These are phyloP conservation scores for Argentina anserina DNA, from an alignment of 306 rosid genomes.

Conservation along the genomic window DNA sequence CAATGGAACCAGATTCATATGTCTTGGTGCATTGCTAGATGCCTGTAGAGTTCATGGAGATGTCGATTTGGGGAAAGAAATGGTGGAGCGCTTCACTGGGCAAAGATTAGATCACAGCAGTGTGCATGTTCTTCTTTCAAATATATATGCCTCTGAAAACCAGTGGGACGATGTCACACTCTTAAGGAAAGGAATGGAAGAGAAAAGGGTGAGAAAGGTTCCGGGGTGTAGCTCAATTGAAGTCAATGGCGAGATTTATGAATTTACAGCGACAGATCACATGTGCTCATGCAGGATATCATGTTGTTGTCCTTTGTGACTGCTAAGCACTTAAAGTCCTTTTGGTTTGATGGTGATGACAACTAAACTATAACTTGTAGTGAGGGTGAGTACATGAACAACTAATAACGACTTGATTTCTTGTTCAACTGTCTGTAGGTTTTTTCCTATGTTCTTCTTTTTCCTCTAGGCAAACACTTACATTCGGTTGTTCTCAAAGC, in stretches of 20 bases:
- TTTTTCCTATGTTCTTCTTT: neutral
- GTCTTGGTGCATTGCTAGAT: slow-evolving; percentile 47
- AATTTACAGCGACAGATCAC: slow-evolving; percentile 34
- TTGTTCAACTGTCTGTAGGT: neutral
- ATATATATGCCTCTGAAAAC: slow-evolving; percentile 39
- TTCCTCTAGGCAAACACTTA: neutral
- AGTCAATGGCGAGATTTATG: slow-evolving; percentile 33
- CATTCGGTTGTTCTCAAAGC: neutral
- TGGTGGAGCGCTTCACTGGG: slow-evolving; percentile 27
- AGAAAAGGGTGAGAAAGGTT: slow-evolving; percentile 29
- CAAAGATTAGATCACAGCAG: slow-evolving; percentile 42
- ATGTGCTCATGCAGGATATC: slow-evolving; percentile 26
- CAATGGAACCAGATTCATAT: slow-evolving; percentile 40
- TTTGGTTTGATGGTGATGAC: slow-evolving; percentile 18
- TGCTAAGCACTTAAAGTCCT: slow-evolving; percentile 32
- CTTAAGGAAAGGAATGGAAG: slow-evolving; percentile 41
- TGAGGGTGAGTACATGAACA: neutral
- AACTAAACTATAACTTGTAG: neutral
- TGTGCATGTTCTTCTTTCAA: slow-evolving; percentile 42
- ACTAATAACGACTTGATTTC: neutral
- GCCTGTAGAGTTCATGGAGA: slow-evolving; percentile 45
- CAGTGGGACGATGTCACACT: slow-evolving; percentile 38
- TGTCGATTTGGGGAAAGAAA: slow-evolving; percentile 35
- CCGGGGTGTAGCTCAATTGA: slow-evolving; percentile 47
- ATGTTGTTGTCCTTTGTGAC: slow-evolving; percentile 19